Percentiles rank a stretch among this genome's conserved stretches.
Conservation (phyloP, 2,329 filamentous ascomycete species). For the Pseudohalonectria lignicola region DNA sequence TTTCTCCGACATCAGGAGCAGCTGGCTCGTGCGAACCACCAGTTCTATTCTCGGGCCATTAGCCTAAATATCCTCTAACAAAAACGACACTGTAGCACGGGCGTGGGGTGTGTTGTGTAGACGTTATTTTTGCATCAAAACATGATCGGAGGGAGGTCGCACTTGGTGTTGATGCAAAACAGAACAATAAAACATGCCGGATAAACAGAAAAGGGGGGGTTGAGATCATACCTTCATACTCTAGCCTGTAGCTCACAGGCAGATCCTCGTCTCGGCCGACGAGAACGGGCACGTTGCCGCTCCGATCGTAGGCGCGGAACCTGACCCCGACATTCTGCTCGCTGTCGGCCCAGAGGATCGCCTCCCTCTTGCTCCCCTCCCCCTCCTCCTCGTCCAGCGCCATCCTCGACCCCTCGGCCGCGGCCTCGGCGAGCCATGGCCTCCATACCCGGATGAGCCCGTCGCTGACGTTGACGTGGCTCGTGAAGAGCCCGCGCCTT, state of each 20-base stretch:
- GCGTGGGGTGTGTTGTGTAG: too few species aligned
- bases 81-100: too few species aligned
- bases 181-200: not conserved
- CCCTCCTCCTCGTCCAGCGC: slow-evolving; percentile 4
- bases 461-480: slow-evolving; percentile 55
- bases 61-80: too few species aligned
- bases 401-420: slow-evolving; percentile 8
- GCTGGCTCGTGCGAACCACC: slow-evolving; percentile 49
- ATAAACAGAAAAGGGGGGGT: not conserved
- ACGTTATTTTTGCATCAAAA: too few species aligned
- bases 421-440: slow-evolving; percentile 49
- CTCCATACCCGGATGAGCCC: slow-evolving; percentile 61
- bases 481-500: slow-evolving; percentile 49
- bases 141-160: too few species aligned
- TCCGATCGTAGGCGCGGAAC: too few species aligned
- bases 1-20: slow-evolving; percentile 56
- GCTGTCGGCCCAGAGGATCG: slow-evolving; percentile 59
- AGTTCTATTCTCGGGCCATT: slow-evolving; percentile 41
- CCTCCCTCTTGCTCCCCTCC: slow-evolving; percentile 10
- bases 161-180: too few species aligned
- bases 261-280: slow-evolving; percentile 48
- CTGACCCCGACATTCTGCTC: slow-evolving; percentile 55
- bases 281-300: too few species aligned
- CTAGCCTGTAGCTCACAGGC: slow-evolving; percentile 58
- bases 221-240: slow-evolving; percentile 49